Base-by-base conservation (phyloP, 1,284 basidiomycete species). In the Malassezia globosa region DNA sequence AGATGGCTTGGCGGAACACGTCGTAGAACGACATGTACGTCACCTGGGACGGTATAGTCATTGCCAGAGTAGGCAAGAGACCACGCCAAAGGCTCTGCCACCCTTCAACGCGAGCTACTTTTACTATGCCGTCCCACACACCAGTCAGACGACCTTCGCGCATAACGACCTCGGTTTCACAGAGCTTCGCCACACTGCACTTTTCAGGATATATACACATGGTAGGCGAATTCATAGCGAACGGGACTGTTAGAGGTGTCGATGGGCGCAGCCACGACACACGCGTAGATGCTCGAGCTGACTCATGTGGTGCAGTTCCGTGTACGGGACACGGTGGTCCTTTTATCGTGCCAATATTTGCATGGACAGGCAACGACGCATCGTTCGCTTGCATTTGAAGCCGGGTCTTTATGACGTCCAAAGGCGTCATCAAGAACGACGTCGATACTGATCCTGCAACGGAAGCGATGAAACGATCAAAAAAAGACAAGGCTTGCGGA, bases 21-120 rank as follows among this genome's bases (percentile, higher is more conserved):
- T 96, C 92, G 72, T 97, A 97, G 23, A 87, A 88, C 41, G 95
- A 78, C 82, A 97, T 97, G 74, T 97, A 97, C 29, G 82, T 80
- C 39, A 90, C 88, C 41, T 90, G 82, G 0, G 89, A 84, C 0
- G 92, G 92, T 7, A 97, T 85, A 19, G 86, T 84, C 72, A 97
- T 92, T 42, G 63, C 59, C 22, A 72, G 47, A 0, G 69, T 72
- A 1, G 69, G 69, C 21, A 58, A 58, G 2, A 72, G 38, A 2
- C 69, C 69, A n/a, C 69, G 55, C 65, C 66, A 72, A 1, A 72
- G 53, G 1, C 67, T 66, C 7, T 58, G 48, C 16, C 63, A 54
- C 31, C 69, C 69, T 36, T 72, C 69, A 3, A 48, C 39, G 19
- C 54, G 49, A 5, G 59, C 58, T 1, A 72, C 58, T 26, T 72